Percentiles rank a stretch among this genome's conserved stretches.
Conservation (phyloP, 2,329 filamentous ascomycete genomes). For the Ambrosiella xylebori region DNA sequence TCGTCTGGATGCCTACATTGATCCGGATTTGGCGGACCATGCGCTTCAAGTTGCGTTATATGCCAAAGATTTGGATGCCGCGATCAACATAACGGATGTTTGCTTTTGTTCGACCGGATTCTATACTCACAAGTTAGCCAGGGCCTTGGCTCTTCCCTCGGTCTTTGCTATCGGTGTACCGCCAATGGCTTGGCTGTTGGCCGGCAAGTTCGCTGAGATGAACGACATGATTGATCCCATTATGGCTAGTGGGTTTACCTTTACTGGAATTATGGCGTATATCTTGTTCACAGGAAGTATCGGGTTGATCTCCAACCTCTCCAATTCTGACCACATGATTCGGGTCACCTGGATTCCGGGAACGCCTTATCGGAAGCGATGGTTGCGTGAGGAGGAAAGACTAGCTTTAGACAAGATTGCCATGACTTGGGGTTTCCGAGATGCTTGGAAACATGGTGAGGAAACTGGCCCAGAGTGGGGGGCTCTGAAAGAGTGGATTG, state of each 20-base stretch:
- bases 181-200: constrained; percentile 51
- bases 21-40: constrained; percentile 48
- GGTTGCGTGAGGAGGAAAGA: constrained; percentile 79
- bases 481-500: constrained; percentile 63
- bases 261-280: constrained; percentile 70
- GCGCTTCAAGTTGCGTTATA: constrained; percentile 69
- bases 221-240: constrained; percentile 63
- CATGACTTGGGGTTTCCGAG: constrained; percentile 79
- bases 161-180: constrained; percentile 38
- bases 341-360: constrained; percentile 81
- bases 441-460: constrained; percentile 62
- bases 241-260: constrained; percentile 60
- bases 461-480: constrained; percentile 89
- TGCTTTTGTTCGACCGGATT: constrained; percentile 52
- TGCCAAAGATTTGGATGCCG: constrained; percentile 58
- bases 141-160: constrained; percentile 30
- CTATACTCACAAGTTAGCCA: constrained; percentile 48
- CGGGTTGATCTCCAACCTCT: constrained; percentile 69
- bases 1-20: constrained; percentile 52
- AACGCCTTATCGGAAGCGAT: constrained; percentile 62
- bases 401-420: constrained; percentile 75
- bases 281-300: constrained; percentile 64
- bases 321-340: constrained; percentile 87
- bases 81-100: constrained; percentile 57
- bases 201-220: constrained; percentile 39